Evolutionary conservation across 106 monocot species (phyloP).

Genomic region (Dendrobium officinale): DNA sequence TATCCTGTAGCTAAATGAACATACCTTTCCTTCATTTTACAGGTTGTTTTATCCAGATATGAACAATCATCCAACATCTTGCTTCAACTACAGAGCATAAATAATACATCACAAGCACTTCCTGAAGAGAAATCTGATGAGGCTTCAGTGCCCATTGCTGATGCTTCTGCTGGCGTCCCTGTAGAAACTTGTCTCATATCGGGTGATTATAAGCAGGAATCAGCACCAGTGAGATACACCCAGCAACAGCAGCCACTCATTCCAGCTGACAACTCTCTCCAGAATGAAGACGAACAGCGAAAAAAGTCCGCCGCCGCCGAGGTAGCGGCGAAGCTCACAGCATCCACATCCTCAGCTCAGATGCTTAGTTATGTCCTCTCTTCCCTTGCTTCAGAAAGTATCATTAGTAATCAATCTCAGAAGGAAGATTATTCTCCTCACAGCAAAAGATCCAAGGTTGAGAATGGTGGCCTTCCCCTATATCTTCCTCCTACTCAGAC

Average conservation of each 20-base stretch:
- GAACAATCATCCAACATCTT: slow-evolving; percentile 17
- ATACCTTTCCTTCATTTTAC: not conserved
- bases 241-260: not conserved
- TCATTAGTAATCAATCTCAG: slow-evolving; percentile 15
- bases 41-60: slow-evolving; percentile 29
- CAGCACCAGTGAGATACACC: not conserved
- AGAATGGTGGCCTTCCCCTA: slow-evolving; percentile 27
- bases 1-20: too few species aligned
- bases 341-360: slow-evolving; percentile 58
- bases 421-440: slow-evolving; percentile 36
- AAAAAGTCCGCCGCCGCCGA: slow-evolving; percentile 48
- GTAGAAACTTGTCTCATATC: not conserved
- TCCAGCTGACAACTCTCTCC: not conserved
- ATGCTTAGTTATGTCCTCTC: slow-evolving; percentile 68
- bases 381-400: slow-evolving; percentile 56
- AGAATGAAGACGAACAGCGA: slow-evolving; percentile 20
- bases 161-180: slow-evolving; percentile 1
- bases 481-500: slow-evolving; percentile 9
- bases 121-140: slow-evolving; percentile 16
- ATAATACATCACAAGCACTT: not conserved
- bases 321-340: slow-evolving; percentile 60
- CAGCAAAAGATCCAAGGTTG: slow-evolving; percentile 45
- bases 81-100: slow-evolving; percentile 5
- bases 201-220: not conserved
- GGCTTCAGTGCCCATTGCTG: slow-evolving; percentile 4